Evolutionary conservation across 2,329 filamentous ascomycete genomes (phyloP).

Genomic region (Claviceps monticola): DNA sequence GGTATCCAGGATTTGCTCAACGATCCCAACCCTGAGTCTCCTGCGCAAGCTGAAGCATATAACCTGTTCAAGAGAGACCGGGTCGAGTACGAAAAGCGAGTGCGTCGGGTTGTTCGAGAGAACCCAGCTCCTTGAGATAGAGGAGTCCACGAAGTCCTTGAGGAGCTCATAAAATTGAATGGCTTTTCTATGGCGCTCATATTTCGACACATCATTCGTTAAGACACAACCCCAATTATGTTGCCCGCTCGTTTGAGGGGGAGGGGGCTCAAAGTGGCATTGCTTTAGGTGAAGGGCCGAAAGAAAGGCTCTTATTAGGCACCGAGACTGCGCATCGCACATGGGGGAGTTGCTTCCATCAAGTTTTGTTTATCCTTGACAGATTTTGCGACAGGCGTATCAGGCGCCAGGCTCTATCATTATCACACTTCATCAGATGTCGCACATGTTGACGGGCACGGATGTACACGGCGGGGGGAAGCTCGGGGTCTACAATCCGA

Average conservation of each 20-base stretch:
- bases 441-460: background rate
- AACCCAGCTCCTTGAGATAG: slow-evolving; percentile 57
- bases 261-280: slow-evolving; percentile 7
- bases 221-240: slow-evolving; percentile 7
- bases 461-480: background rate
- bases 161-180: slow-evolving; percentile 5
- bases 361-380: slow-evolving; percentile 8
- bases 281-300: slow-evolving; percentile 11
- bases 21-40: slow-evolving; percentile 92
- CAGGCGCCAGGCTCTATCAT: slow-evolving; percentile 1
- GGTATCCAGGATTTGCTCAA: slow-evolving; percentile 93
- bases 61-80: slow-evolving; percentile 90
- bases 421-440: slow-evolving; percentile 1
- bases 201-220: background rate
- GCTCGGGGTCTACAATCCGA: background rate
- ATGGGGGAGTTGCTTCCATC: slow-evolving; percentile 6
- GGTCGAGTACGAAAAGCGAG: slow-evolving; percentile 73
- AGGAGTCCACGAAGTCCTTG: too few relatives aligned
- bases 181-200: background rate
- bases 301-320: background rate
- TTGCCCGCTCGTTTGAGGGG: slow-evolving; percentile 17
- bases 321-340: background rate
- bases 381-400: slow-evolving; percentile 7
- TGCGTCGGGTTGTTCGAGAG: slow-evolving; percentile 75
- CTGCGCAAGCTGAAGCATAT: slow-evolving; percentile 93